Conservation (phyloP, 257 asterid species). For the Paraleonurus japonicus region DNA sequence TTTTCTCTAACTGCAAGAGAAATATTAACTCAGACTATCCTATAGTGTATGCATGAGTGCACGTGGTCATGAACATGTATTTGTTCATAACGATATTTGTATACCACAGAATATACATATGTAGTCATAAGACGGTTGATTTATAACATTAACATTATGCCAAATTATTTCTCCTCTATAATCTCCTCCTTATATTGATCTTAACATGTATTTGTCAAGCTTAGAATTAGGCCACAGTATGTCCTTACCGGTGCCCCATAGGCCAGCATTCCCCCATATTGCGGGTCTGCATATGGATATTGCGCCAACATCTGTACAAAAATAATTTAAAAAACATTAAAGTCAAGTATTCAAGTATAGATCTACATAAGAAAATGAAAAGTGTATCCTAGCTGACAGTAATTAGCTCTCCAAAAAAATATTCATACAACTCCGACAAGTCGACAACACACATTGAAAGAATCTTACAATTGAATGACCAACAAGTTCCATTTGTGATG, state of each 20-base stretch:
- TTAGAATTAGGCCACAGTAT: slow-evolving; percentile 6
- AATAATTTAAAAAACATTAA: neutral
- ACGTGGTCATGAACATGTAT: neutral
- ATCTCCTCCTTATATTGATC: slow-evolving; percentile 5
- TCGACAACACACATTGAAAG: slow-evolving; percentile 7
- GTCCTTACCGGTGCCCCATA: slow-evolving; percentile 72
- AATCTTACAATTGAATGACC: slow-evolving; percentile 74
- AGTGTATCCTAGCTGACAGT: neutral
- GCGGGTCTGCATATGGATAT: slow-evolving; percentile 67
- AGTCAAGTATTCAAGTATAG: neutral
- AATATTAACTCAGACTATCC: neutral
- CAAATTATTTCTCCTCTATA: neutral
- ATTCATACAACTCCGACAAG: neutral
- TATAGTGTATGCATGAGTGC: neutral
- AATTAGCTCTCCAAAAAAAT: neutral
- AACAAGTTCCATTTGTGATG: slow-evolving; percentile 68
- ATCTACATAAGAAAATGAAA: neutral
- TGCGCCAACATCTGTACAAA: slow-evolving; percentile 66
- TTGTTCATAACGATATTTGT: neutral
- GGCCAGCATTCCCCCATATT: slow-evolving; percentile 58
- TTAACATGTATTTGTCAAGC: neutral
- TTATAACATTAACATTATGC: neutral
- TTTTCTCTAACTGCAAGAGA: neutral
- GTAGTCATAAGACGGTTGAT: neutral
- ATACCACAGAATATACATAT: neutral